Evolutionary conservation across 2,329 filamentous ascomycete species (phyloP).

Genomic region (Hypoxylon sp.): DNA sequence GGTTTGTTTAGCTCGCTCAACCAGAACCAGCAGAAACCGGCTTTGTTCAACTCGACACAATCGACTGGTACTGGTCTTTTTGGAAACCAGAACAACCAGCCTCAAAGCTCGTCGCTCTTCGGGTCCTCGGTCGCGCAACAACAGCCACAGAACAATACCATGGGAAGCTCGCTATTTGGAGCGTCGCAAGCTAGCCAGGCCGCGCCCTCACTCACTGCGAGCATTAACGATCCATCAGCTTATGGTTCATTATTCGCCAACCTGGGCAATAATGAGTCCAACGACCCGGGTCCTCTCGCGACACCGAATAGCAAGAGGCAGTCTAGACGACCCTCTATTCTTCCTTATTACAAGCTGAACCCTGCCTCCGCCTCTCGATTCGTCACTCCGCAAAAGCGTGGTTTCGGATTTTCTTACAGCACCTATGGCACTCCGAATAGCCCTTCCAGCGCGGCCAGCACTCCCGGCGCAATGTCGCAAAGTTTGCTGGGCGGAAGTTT

Average conservation of each 20-base stretch:
- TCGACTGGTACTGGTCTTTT: conserved; percentile 63
- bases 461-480: conserved; percentile 71
- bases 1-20: conserved; percentile 60
- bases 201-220: conserved; percentile 75
- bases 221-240: conserved; percentile 82
- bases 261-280: conserved; percentile 67
- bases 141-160: conserved; percentile 55
- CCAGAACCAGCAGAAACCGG: conserved; percentile 64
- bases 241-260: conserved; percentile 90
- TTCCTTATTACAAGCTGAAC: conserved; percentile 88
- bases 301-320: conserved; percentile 83
- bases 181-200: conserved; percentile 57
- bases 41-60: conserved; percentile 59
- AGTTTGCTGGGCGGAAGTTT: conserved; percentile 74
- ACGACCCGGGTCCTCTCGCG: conserved; percentile 86
- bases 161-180: conserved; percentile 68
- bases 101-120: conserved; percentile 56
- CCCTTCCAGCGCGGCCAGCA: conserved; percentile 72
- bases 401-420: conserved; percentile 93
- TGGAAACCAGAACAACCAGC: conserved; percentile 57
- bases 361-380: conserved; percentile 81
- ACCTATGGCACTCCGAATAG: conserved; percentile 85
- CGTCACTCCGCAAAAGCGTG: conserved; percentile 83
- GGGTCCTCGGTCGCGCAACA: conserved; percentile 57
- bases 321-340: conserved; percentile 78